A percentile compares a stretch with the other conserved stretches of the same genome.
phyloP scores from a whole-genome alignment of 2,329 filamentous ascomycete species.

The Paecilomyces niveus region DNA sequence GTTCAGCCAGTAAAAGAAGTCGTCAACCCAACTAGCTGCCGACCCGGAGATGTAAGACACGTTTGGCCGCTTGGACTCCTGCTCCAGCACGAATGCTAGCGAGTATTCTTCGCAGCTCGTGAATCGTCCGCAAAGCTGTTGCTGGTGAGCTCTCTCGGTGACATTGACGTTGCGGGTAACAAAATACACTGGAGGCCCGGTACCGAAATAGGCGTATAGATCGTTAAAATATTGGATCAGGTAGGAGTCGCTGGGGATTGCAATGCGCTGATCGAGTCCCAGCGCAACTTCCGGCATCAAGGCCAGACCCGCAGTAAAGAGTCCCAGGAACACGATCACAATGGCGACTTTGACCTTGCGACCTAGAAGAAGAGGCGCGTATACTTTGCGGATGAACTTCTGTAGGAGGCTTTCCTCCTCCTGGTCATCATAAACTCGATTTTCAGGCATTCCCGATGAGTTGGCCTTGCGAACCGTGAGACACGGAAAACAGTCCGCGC shows the following conservation, averaged over 20 bases:
- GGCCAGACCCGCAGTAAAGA: conserved; percentile 79
- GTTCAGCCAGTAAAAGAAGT: conserved; percentile 96
- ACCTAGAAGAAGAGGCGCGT: conserved; percentile 73
- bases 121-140: conserved; percentile 83
- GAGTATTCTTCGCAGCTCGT: conserved; percentile 80
- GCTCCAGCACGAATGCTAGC: conserved; percentile 82
- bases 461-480: conserved; percentile 71
- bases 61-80: conserved; percentile 83
- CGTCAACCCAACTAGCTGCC: conserved; percentile 92
- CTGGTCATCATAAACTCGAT: conserved; percentile 58
- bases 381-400: conserved; percentile 80
- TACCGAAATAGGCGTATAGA: conserved; percentile 83
- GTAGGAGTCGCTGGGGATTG: conserved; percentile 89
- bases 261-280: conserved; percentile 88
- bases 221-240: conserved; percentile 96
- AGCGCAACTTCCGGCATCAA: conserved; percentile 78
- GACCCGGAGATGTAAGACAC: conserved; percentile 83
- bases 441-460: conserved; percentile 56
- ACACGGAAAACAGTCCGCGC: conserved; percentile 89
- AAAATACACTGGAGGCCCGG: conserved; percentile 92
- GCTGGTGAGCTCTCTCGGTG: conserved; percentile 68
- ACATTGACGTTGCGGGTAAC: conserved; percentile 76
- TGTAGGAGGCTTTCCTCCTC: conserved; percentile 80
- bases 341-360: conserved; percentile 73
- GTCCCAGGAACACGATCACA: conserved; percentile 72